Base-by-base conservation (phyloP, 2,329 filamentous ascomycete genomes). In the Xylariaceae sp. region DNA sequence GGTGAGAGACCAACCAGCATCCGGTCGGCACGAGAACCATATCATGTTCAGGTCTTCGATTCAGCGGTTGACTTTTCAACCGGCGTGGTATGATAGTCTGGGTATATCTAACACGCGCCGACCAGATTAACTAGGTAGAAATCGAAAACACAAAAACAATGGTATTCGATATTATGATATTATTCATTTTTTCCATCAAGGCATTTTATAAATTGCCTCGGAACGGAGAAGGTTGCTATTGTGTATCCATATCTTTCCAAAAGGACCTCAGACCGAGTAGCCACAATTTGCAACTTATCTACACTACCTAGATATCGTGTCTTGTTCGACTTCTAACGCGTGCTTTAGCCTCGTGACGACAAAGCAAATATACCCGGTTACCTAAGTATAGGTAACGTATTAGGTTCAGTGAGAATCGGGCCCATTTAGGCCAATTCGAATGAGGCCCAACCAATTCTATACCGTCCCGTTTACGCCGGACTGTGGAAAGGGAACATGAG, bases 381-480 rank as follows among this genome's bases (percentile, higher is more conserved):
- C 22, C 13, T 13, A 21, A 16, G 13, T 19, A n/a, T 1, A n/a
- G n/a, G n/a, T n/a, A n/a, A n/a, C n/a, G n/a, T n/a, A n/a, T 29
- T 26, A 43, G 13, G 21, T 10, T 36, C 13, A 36, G 16, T 22
- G 16, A 36, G 12, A 15, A 44, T 30, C 13, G 22, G 46, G 39
- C 30, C 44, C 26, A 32, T 51, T 12, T 32, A 39, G 18, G 40
- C 39, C 22, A 26, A 44, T 18, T 42, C 5, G 36, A 40, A 52
- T 21, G 1, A 29, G 22, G 37, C 40, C 19, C 21, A 30, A 53
- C 37, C 26, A 39, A 48, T 19, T 53, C 42, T 50, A 55, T 48
- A 32, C 46, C 37, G 32, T 53, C 37, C 46, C 49, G 13, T 47
- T 50, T 47, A 57, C 53, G 26, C 53, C 46, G 39, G 32, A 32